Conservation (phyloP, 345 rosid species). For the Passiflora organensis region DNA sequence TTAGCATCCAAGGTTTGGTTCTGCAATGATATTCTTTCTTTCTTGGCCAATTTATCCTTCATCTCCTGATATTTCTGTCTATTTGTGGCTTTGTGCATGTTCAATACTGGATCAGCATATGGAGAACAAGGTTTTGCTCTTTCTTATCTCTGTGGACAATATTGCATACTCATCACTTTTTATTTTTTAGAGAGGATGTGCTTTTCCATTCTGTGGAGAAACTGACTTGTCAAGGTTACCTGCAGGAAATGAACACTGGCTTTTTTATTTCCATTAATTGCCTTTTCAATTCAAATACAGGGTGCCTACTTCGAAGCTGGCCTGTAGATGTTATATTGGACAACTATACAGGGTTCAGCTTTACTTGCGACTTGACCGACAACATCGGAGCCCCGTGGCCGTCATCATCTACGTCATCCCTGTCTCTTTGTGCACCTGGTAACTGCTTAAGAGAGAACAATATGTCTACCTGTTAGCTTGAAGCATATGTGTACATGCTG, state of each 20-base stretch:
- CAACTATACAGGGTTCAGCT: slow-evolving; percentile 78
- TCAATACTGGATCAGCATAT: slow-evolving; percentile 47
- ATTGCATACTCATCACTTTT: no score
- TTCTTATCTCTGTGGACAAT: slow-evolving; percentile 1
- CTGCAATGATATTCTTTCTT: background rate
- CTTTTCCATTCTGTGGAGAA: slow-evolving; percentile 5
- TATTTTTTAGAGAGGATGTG: background rate
- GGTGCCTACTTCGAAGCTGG: slow-evolving; percentile 86
- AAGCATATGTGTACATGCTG: background rate
- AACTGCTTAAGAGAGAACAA: slow-evolving; percentile 9
- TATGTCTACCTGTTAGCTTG: background rate
- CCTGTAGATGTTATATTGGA: slow-evolving; percentile 79
- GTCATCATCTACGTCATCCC: slow-evolving; percentile 65
- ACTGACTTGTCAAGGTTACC: background rate
- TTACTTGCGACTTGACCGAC: slow-evolving; percentile 93
- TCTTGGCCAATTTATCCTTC: background rate
- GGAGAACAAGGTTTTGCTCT: slow-evolving; percentile 69
- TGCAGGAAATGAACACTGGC: no score
- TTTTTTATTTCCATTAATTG: background rate
- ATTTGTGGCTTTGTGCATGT: slow-evolving; percentile 20
- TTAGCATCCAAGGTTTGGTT: slow-evolving; percentile 75
- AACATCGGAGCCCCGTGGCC: slow-evolving; percentile 99
- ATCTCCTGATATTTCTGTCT: slow-evolving; percentile 25
- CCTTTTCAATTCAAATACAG: slow-evolving; percentile 28
- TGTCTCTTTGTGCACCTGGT: slow-evolving; percentile 98